Percentiles rank a stretch among this genome's conserved stretches.
Conservation (phyloP, 441 rosid species). For the Breynia disticha region DNA sequence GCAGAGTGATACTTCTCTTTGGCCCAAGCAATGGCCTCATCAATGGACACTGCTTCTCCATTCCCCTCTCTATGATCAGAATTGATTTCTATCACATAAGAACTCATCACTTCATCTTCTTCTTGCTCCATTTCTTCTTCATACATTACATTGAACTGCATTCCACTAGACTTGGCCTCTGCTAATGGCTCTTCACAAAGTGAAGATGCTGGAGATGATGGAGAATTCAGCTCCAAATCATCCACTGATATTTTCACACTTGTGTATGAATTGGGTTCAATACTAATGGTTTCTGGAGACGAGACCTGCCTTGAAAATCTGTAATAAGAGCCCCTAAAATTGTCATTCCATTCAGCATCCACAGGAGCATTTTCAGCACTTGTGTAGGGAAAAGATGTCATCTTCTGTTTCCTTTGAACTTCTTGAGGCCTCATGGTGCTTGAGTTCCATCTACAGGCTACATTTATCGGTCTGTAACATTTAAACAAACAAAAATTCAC, state of each 20-base stretch:
- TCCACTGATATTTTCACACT: conserved; percentile 37
- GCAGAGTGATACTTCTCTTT: conserved; percentile 54
- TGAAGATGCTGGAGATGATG: conserved; percentile 67
- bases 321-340: conserved; percentile 28
- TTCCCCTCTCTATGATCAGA: conserved; percentile 36
- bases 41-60: conserved; percentile 53
- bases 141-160: conserved; percentile 10
- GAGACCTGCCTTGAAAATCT: conserved; percentile 36
- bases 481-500: not conserved
- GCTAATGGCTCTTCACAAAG: conserved; percentile 43
- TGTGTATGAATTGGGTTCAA: conserved; percentile 45
- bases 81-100: conserved; percentile 82
- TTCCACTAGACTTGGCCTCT: conserved; percentile 9
- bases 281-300: conserved; percentile 61
- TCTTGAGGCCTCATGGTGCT: conserved; percentile 24
- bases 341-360: conserved; percentile 26
- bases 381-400: conserved; percentile 28
- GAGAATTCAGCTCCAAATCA: conserved; percentile 57
- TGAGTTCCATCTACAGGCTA: conserved; percentile 66
- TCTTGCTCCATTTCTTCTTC: conserved; percentile 30
- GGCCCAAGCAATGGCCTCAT: conserved; percentile 96
- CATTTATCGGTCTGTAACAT: conserved; percentile 57
- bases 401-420: conserved; percentile 24
- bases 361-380: conserved; percentile 21
- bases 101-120: conserved; percentile 60